These are phyloP conservation scores for Thermomyces lanuginosus DNA, from an alignment of 2,329 filamentous ascomycete species.

Conservation along the genomic window DNA sequence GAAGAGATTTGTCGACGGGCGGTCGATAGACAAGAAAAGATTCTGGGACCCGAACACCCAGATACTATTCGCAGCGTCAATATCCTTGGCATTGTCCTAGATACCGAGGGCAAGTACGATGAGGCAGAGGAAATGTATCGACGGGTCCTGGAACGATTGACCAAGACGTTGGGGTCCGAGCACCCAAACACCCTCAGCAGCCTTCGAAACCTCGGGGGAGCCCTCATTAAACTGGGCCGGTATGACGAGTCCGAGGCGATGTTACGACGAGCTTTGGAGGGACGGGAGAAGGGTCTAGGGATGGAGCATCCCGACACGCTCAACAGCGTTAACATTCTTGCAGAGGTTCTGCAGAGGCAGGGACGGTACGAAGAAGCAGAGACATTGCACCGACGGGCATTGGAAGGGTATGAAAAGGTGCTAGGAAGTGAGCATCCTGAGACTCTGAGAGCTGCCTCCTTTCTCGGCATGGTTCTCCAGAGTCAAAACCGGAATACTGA, in stretches of 20 bases:
- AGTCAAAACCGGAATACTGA: background rate
- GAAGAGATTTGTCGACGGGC: slow-evolving; percentile 1
- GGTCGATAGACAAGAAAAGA: slow-evolving; percentile 2
- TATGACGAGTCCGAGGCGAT: slow-evolving; percentile 7
- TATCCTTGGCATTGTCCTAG: too few species aligned
- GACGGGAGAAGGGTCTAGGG: slow-evolving; percentile 6
- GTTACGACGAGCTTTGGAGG: slow-evolving; percentile 8
- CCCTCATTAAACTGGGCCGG: background rate
- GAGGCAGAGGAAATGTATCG: background rate
- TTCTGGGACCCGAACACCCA: slow-evolving; percentile 8
- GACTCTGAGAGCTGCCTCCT: too few species aligned
- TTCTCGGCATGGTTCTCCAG: too few species aligned
- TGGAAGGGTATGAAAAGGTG: too few species aligned
- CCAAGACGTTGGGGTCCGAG: background rate
- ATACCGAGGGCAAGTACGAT: slow-evolving; percentile 3
- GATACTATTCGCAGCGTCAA: too few species aligned
- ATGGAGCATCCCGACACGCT: background rate
- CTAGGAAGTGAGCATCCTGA: too few species aligned
- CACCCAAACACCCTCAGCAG: background rate
- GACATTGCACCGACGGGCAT: background rate
- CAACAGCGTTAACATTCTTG: background rate
- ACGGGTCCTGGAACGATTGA: background rate
- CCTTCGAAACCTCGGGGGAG: background rate
- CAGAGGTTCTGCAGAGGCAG: background rate
- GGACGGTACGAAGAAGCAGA: background rate